These are phyloP conservation scores for Colletotrichum tanaceti DNA, from an alignment of 2,329 filamentous ascomycete genomes.

Conservation along the genomic window DNA sequence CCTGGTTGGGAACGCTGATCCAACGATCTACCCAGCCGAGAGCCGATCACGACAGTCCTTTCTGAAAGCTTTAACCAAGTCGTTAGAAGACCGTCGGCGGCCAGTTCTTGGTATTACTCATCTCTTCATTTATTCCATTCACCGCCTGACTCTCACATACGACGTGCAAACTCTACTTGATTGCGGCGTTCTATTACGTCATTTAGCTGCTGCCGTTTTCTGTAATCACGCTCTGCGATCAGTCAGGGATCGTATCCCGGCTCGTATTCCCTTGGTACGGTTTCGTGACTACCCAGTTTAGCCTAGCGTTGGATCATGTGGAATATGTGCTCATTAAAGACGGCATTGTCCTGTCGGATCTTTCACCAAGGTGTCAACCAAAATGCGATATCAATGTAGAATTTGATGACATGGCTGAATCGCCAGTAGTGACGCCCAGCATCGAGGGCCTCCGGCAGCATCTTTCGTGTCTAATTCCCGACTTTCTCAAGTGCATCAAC, in stretches of 20 bases:
- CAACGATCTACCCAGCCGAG: no score
- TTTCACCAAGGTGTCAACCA: background rate
- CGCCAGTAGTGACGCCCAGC: background rate
- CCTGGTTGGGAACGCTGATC: no score
- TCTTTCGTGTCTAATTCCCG: constrained; percentile 24
- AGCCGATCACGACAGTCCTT: no score
- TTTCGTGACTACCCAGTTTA: background rate
- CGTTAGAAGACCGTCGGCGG: no score
- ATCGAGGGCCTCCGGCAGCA: constrained; percentile 6
- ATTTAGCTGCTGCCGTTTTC: background rate
- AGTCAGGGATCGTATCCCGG: background rate
- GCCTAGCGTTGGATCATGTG: background rate
- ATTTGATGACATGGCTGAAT: background rate
- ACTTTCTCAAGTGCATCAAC: constrained; percentile 16
- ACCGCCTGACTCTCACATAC: background rate
- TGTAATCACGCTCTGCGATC: background rate
- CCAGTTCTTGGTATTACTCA: no score
- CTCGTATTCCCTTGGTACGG: background rate
- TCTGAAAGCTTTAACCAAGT: no score
- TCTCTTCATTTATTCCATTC: background rate
- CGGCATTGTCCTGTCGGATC: background rate
- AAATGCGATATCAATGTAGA: background rate
- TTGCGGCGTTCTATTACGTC: background rate
- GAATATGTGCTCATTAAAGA: background rate
- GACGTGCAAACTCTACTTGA: background rate